phyloP scores from a whole-genome alignment of 2,329 filamentous ascomycete genomes.

The Dactylellina haptotyla region DNA sequence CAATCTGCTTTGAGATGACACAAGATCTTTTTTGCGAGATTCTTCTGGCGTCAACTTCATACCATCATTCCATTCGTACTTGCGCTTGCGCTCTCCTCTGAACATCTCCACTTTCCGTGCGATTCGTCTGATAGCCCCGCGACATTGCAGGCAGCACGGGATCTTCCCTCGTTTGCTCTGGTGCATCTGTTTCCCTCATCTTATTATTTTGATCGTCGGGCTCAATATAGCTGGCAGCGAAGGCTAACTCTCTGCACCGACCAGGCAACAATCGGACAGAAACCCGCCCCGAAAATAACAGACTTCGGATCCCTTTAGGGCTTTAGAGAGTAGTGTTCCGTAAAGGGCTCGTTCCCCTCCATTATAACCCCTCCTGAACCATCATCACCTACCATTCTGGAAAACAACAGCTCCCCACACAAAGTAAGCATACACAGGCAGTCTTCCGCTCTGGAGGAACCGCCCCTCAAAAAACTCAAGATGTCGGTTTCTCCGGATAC shows the following conservation, averaged over 20 bases:
- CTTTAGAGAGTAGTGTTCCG: neutral
- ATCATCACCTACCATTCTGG: neutral
- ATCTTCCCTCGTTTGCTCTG: constrained; percentile 2
- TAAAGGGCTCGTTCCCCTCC: neutral
- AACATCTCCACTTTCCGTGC: neutral
- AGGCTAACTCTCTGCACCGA: neutral
- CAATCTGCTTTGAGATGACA: too few relatives aligned
- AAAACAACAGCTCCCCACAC: too few relatives aligned
- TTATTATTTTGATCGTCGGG: constrained; percentile 3
- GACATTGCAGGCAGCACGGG: neutral
- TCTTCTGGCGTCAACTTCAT: constrained; percentile 18
- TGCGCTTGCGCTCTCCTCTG: neutral
- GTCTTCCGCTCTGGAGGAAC: constrained; percentile 47
- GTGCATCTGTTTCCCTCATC: neutral
- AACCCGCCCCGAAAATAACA: neutral
- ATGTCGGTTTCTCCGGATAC: constrained; percentile 66
- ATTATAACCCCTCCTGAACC: neutral
- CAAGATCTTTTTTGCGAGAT: too few relatives aligned
- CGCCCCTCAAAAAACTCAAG: constrained; percentile 58
- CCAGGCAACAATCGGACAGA: neutral
- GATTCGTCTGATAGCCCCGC: neutral
- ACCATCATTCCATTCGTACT: constrained; percentile 17
- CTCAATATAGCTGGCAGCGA: neutral
- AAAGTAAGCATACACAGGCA: too few relatives aligned
- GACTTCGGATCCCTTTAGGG: neutral